Evolutionary conservation across 225 moss, liverwort and hornwort species (phyloP), one percentile per base, ranked within the genome.

Genomic region (Climacium dendroides): DNA sequence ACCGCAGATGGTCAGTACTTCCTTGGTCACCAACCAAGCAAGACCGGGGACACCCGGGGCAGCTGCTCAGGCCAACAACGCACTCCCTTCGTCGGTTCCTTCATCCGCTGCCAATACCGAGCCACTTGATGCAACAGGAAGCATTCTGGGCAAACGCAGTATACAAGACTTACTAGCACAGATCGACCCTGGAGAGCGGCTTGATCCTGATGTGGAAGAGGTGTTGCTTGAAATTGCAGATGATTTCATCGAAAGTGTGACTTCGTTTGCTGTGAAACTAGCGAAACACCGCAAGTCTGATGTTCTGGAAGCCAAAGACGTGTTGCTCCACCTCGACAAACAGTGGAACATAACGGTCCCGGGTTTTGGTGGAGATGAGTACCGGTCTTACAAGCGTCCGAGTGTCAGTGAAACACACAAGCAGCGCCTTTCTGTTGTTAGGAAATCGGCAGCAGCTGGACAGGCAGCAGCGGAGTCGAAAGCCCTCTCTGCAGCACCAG

Each of bases 141-240:
- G 94, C 85, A 95, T 97, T 89, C 92, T 99, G 13, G 96, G 98
- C 79, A 99, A 99, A 84, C 95, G 99, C 65, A 96, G 97, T 73
- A 94, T 99, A 72, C 97, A 99, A 87, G 96, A 99, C 87, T 94
- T 99, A 57, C 88, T 99, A 25, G 88, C 95, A n/a, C 96, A 99
- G 95, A 93, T 99, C 9, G 99, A 99, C 90, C 95, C 97, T 52
- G 88, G 88, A 67, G 99, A 96, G 85, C 93, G 93, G 85, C 92
- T 99, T 72, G 99, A 99, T 86, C 95, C 94, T 45, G 99, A 99
- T 63, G 97, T 97, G 76, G 99, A 95, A 83, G 99, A 99, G 85
- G 96, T 97, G 61, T 85, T 99, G 81, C 88, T 95, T 76, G 99
- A 99, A 84, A 94, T 99, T 66, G 99, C 96, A 35, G 99, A 99